A percentile compares a stretch with the other conserved stretches of the same genome.
Evolutionary conservation across 192 early-diverging fungal genomes (phyloP).

Genomic region (Umbelopsis vinacea): DNA sequence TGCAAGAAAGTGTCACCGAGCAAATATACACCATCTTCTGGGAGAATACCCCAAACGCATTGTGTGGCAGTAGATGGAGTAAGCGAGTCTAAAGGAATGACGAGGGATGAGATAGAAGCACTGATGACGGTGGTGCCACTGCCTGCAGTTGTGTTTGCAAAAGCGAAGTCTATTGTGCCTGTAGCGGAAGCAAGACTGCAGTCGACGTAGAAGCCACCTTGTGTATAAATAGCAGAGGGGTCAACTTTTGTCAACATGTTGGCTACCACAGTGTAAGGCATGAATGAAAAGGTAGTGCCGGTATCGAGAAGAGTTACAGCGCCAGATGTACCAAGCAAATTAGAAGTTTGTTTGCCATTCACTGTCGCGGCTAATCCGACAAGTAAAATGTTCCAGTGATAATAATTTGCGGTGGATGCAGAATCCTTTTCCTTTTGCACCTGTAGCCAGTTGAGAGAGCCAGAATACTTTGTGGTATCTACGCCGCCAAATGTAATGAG

Average conservation of each 20-base stretch:
- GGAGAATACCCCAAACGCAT: constrained; percentile 38
- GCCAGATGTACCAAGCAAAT: constrained; percentile 17
- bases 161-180: constrained; percentile 25
- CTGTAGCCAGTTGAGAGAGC: constrained; percentile 47
- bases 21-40: constrained; percentile 31
- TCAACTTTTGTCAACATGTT: constrained; percentile 25
- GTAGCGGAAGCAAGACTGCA: constrained; percentile 10
- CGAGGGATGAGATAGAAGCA: constrained; percentile 26
- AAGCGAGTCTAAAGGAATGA: constrained; percentile 34
- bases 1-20: constrained; percentile 38
- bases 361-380: constrained; percentile 25
- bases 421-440: not conserved
- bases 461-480: constrained; percentile 49
- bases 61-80: not conserved
- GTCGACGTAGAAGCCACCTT: constrained; percentile 29
- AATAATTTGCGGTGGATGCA: not conserved
- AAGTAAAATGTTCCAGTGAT: constrained; percentile 36
- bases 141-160: not conserved
- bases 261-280: constrained; percentile 26
- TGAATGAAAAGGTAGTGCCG: constrained; percentile 38
- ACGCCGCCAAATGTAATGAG: constrained; percentile 58
- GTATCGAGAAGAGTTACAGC: constrained; percentile 35
- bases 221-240: constrained; percentile 9
- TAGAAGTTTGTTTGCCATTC: constrained; percentile 7
- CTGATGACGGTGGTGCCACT: constrained; percentile 22